Evolutionary conservation across 1,284 basidiomycete genomes (phyloP), one percentile per base, ranked within the genome.

Genomic region (Kalmanozyma brasiliensis): DNA sequence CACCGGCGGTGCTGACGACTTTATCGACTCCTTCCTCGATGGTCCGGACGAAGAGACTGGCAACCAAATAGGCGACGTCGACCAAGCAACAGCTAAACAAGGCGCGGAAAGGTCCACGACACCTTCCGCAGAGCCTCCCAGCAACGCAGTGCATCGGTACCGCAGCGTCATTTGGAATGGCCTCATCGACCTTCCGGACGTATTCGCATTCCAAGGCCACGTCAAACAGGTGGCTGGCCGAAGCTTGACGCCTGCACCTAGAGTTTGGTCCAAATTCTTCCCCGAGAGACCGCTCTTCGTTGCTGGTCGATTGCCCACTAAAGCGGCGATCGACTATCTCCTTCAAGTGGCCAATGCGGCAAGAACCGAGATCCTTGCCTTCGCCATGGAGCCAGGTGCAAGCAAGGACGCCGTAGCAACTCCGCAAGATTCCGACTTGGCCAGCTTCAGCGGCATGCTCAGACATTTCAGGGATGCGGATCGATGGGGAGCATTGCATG

Each of bases 101-200:
- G 33, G 20, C 30, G 8, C 17, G 19, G 43, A 36, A n/a, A 44
- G 49, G 47, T 61, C 58, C 30, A 69, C 57, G 0, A 75, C 75
- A 9, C 75, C 75, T 10, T 52, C 41, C 2, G 41, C 35, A 5
- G 52, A 70, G 9, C 55, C 73, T 11, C 41, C 53, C 4, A 43
- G 55, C 52, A 46, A 20, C n/a, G 52, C 60, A 26, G 20, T 52
- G 22, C 69, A 62, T 34, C 51, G 48, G 36, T 59, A 48, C 44
- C 55, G 47, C 23, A 52, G 41, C 6, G 45, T 74, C 26, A 46
- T 79, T 8, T 82, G 80, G 80, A 73, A 71, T 22, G 80, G 80
- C n/a, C 73, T 79, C n/a, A 58, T 81, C 29, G 72, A 70, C 33
- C 78, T 82, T 51, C 80, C 79, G 19, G 79, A 80, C 30, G 56